Conservation (phyloP, 1,284 basidiomycete species). For the Boletus hoseneyae region DNA sequence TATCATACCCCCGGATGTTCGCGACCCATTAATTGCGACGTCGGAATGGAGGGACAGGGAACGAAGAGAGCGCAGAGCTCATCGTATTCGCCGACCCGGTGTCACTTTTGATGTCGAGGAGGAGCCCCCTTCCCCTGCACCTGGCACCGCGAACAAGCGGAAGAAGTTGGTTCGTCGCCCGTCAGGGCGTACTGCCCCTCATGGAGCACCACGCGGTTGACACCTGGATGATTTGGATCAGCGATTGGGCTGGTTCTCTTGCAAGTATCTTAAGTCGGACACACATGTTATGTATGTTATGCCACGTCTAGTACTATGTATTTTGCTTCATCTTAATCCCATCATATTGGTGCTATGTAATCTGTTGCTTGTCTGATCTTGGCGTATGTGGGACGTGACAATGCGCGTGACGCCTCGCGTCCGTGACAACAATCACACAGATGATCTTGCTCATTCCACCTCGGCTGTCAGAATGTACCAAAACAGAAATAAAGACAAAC, state of each 20-base stretch:
- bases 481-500: slow-evolving; percentile 12
- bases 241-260: slow-evolving; percentile 4
- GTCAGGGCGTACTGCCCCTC: slow-evolving; percentile 28
- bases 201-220: slow-evolving; percentile 25
- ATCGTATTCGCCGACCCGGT: slow-evolving; percentile 57
- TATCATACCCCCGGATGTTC: slow-evolving; percentile 52
- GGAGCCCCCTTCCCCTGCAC: slow-evolving; percentile 38
- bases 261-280: slow-evolving; percentile 26
- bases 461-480: slow-evolving; percentile 17
- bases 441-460: not conserved
- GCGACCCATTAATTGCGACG: slow-evolving; percentile 61
- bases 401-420: slow-evolving; percentile 29
- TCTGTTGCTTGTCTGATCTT: not conserved
- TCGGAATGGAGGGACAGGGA: slow-evolving; percentile 61
- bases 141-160: slow-evolving; percentile 24
- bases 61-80: slow-evolving; percentile 37
- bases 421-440: slow-evolving; percentile 16
- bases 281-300: slow-evolving; percentile 31
- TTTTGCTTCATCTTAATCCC: slow-evolving; percentile 11
- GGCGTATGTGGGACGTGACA: slow-evolving; percentile 13
- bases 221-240: not conserved
- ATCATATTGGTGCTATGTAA: slow-evolving; percentile 16
- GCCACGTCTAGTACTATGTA: slow-evolving; percentile 30
- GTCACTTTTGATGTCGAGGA: slow-evolving; percentile 67
- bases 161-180: slow-evolving; percentile 31